A percentile compares a stretch with the other conserved stretches of the same genome.
These are phyloP conservation scores for Pythium rhizo-oryzae DNA, from an alignment of 352 stramenopile species.

Conservation along the genomic window DNA sequence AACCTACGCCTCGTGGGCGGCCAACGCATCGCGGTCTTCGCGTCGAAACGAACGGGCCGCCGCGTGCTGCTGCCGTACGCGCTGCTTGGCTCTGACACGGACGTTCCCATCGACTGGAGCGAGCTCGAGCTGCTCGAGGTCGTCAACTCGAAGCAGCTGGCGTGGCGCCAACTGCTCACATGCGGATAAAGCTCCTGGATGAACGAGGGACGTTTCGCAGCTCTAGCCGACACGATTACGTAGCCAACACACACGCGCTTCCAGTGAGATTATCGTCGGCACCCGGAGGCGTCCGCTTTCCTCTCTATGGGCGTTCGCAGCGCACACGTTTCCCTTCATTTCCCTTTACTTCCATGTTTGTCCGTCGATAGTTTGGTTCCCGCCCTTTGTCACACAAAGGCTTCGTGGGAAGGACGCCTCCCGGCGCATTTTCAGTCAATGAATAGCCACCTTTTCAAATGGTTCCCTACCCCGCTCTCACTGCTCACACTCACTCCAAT, in stretches of 20 bases:
- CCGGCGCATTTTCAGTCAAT: no score
- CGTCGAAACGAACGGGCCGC: background rate
- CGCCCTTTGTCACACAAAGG: no score
- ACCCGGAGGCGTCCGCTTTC: background rate
- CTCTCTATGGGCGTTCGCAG: background rate
- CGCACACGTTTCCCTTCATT: background rate
- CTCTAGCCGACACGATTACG: no score
- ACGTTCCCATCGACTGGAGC: conserved; percentile 12
- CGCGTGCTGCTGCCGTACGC: background rate
- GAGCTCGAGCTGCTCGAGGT: conserved; percentile 4
- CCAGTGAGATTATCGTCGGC: background rate
- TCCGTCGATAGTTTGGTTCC: no score
- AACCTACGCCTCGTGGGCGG: background rate
- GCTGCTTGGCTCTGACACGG: background rate
- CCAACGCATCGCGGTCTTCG: background rate
- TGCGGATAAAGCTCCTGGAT: background rate
- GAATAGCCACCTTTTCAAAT: no score
- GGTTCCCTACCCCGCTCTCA: no score
- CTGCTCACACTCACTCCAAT: no score
- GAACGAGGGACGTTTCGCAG: no score
- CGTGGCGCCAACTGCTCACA: background rate
- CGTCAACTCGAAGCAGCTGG: conserved; percentile 3
- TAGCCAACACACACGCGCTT: background rate
- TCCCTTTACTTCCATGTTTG: no score
- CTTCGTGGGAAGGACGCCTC: no score